Conservation (phyloP, 352 stramenopile species). For the Stephanocyclus meneghinianus region DNA sequence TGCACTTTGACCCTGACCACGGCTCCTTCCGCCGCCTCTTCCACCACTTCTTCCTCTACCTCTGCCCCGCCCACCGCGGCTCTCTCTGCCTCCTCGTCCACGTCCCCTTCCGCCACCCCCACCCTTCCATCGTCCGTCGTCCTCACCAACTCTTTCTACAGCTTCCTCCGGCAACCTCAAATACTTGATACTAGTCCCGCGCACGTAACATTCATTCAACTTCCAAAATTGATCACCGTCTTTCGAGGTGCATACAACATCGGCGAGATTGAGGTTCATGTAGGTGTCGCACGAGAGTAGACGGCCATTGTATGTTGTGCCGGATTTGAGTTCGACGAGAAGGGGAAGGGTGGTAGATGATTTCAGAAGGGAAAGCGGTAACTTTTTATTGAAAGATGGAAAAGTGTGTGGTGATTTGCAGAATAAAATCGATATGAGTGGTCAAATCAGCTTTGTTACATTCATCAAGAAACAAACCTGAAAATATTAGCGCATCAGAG, state of each 20-base stretch:
- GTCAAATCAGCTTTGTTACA: too few species aligned
- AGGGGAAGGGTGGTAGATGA: conserved; percentile 93
- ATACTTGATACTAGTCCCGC: conserved; percentile 98
- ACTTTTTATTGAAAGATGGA: conserved; percentile 52
- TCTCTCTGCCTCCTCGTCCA: conserved; percentile 29
- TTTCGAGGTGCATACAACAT: conserved; percentile 98
- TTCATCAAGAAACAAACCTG: too few species aligned
- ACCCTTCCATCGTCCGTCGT: conserved; percentile 75
- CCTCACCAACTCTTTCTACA: conserved; percentile 92
- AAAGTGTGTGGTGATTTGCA: background rate
- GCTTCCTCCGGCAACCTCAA: conserved; percentile 95
- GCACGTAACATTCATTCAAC: conserved; percentile 97
- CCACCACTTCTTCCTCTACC: conserved; percentile 54
- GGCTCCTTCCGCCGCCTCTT: conserved; percentile 26
- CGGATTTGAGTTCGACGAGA: conserved; percentile 99
- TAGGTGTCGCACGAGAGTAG: conserved; percentile 87
- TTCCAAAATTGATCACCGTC: conserved; percentile 98
- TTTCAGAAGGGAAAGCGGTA: conserved; percentile 94
- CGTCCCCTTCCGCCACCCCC: conserved; percentile 26
- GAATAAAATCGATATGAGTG: too few species aligned
- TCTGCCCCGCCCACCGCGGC: conserved; percentile 43
- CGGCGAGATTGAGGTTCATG: conserved; percentile 99
- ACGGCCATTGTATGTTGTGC: conserved; percentile 86
- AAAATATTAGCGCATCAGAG: too few species aligned
- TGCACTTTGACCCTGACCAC: background rate